These are phyloP conservation scores for Naganishia randhawae DNA, from an alignment of 768 basidiomycete species.

Conservation along the genomic window DNA sequence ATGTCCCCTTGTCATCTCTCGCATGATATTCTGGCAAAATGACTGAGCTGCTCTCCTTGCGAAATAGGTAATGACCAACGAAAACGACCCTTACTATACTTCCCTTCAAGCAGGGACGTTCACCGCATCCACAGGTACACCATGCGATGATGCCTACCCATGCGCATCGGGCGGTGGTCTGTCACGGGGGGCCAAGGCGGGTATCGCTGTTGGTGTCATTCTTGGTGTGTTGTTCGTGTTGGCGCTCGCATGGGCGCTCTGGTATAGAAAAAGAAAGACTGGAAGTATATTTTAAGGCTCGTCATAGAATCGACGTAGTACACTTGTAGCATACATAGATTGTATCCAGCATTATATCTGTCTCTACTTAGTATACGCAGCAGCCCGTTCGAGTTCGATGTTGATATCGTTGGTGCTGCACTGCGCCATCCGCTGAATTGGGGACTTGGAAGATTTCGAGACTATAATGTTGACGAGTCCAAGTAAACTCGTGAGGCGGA, in stretches of 20 bases:
- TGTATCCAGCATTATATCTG: conserved; percentile 13
- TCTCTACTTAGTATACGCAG: neutral
- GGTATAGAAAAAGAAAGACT: conserved; percentile 23
- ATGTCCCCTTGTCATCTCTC: conserved; percentile 4
- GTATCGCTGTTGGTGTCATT: conserved; percentile 64
- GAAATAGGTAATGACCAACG: conserved; percentile 9
- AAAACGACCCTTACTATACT: conserved; percentile 70
- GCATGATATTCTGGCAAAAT: neutral
- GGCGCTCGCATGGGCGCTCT: conserved; percentile 20
- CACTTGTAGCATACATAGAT: neutral
- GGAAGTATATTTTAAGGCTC: conserved; percentile 20
- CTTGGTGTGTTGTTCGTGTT: conserved; percentile 32
- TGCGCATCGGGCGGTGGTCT: conserved; percentile 53
- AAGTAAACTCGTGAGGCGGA: no score
- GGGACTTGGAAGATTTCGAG: no score
- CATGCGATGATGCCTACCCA: conserved; percentile 70
- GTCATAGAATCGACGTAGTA: neutral
- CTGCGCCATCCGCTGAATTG: no score
- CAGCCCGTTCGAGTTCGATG: neutral
- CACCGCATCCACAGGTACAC: conserved; percentile 56
- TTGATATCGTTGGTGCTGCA: no score
- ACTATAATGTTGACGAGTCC: no score
- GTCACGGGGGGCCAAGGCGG: conserved; percentile 63
- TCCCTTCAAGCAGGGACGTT: conserved; percentile 56
- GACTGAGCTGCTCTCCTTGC: neutral